Conservation (phyloP, 2,329 filamentous ascomycete species). For the Alternaria triticina region DNA sequence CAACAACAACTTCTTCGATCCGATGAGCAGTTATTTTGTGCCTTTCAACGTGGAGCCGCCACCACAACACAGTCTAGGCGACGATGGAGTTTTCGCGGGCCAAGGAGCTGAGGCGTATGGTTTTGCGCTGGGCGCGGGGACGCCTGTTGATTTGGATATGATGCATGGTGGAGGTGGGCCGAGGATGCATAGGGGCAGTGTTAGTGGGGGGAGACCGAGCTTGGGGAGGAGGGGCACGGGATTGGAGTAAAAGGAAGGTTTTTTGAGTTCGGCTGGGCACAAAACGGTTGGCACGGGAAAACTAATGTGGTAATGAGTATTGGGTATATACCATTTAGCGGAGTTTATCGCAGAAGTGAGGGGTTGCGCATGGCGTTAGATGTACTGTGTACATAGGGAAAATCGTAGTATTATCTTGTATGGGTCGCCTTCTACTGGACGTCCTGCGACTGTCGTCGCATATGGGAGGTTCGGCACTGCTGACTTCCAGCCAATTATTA, state of each 20-base stretch:
- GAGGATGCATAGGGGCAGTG: conserved; percentile 1
- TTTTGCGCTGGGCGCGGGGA: conserved; percentile 14
- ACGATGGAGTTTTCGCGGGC: conserved; percentile 43
- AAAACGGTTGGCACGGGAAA: not conserved
- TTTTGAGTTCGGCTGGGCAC: too few relatives aligned
- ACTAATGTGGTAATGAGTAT: not conserved
- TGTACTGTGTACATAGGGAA: not conserved
- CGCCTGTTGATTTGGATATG: conserved; percentile 16
- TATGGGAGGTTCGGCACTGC: too few relatives aligned
- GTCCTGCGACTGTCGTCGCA: too few relatives aligned
- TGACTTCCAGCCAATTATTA: too few relatives aligned
- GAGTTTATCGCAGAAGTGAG: not conserved
- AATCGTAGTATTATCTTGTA: too few relatives aligned
- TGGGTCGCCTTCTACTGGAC: too few relatives aligned
- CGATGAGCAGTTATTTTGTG: conserved; percentile 81
- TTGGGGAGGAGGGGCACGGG: conserved; percentile 9
- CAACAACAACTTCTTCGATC: conserved; percentile 45
- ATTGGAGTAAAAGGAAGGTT: not conserved
- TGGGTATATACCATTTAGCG: not conserved
- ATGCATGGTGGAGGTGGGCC: conserved; percentile 10
- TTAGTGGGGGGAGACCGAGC: conserved; percentile 1
- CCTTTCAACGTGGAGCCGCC: conserved; percentile 90
- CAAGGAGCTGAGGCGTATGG: conserved; percentile 19
- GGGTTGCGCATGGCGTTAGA: not conserved
- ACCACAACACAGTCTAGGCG: conserved; percentile 32